Evolutionary conservation across 257 asterid species (phyloP), one percentile per base, ranked within the genome.

Genomic region (Capsicum chinense): DNA sequence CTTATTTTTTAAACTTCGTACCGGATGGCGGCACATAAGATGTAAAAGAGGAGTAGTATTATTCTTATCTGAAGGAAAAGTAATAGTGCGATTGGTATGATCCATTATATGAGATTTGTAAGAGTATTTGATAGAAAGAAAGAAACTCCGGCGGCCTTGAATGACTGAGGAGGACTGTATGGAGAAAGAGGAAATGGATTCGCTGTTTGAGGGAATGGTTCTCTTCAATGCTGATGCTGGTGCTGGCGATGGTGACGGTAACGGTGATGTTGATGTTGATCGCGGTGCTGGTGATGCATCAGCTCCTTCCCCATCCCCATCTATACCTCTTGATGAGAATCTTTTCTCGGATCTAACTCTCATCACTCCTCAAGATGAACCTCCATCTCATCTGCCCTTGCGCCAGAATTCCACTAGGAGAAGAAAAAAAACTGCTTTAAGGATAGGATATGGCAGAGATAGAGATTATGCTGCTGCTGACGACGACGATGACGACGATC

Each of bases 281-380:
- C 7, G 7, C 6, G 48, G 7, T 44, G 48, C 48, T 44, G 48
- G 6, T 44, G 48, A 44, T 44, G 48, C 48, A 39, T 39, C 48
- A 6, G 50, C 56, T 26, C 9, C 78, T 35, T 79, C 79, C 83
- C 80, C 71, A 2, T 7, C 83, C 54, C 60, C 74, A 10, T 21
- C 58, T 35, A 79, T 39, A 15, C 71, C 87, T 10, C 87, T 90
- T 35, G 92, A 90, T 60, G 91, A 90, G 80, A 88, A 90, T 79
- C 79, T 90, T 5, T 90, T 90, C 90, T 86, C 90, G 78, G 92
- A 90, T 90, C 91, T 90, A 84, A 90, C 89, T n/a, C 85, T 90
- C 58, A 66, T 81, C 76, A 69, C 83, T 71, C 63, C 83, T 4
- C 83, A 54, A 52, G 81, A 21, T 70, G 44, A 79, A 57, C 57